Percentiles rank a stretch among this genome's conserved stretches.
Evolutionary conservation across 106 monocot species (phyloP).

Genomic region (Dioscorea alata): DNA sequence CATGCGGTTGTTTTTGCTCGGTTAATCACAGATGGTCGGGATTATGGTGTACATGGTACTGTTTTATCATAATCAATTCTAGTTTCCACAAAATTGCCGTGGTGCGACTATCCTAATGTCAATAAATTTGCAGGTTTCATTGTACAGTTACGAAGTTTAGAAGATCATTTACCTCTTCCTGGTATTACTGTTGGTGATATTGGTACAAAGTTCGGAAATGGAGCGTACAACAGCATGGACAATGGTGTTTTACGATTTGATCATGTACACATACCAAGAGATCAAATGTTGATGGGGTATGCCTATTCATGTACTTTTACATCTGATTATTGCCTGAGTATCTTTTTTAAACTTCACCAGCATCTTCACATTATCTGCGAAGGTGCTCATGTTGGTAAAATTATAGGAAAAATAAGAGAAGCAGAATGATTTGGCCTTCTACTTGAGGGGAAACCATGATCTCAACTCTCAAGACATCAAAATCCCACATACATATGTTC

Average conservation of each 20-base stretch:
- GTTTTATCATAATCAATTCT: background rate
- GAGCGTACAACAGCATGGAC: slow-evolving; percentile 95
- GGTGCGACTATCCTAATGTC: slow-evolving; percentile 1
- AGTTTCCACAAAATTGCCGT: background rate
- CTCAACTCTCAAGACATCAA: too few relatives aligned
- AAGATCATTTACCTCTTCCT: slow-evolving; percentile 90
- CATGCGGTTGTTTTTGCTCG: slow-evolving; percentile 92
- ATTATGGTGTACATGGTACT: slow-evolving; percentile 89
- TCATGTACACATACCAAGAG: slow-evolving; percentile 90
- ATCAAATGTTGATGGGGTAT: slow-evolving; percentile 97
- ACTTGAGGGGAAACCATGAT: too few relatives aligned
- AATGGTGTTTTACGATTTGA: slow-evolving; percentile 92
- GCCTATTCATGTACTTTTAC: background rate
- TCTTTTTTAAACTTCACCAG: too few relatives aligned
- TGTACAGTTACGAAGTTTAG: slow-evolving; percentile 90
- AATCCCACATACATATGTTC: too few relatives aligned
- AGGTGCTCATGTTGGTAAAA: too few relatives aligned
- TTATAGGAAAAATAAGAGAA: too few relatives aligned
- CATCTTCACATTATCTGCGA: too few relatives aligned
- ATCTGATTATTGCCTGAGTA: too few relatives aligned
- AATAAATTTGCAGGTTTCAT: slow-evolving; percentile 65
- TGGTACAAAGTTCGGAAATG: slow-evolving; percentile 96
- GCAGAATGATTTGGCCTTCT: too few relatives aligned
- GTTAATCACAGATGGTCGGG: slow-evolving; percentile 69
- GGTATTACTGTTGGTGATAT: slow-evolving; percentile 94